phyloP scores from a whole-genome alignment of 345 rosid genomes.

The Mangifera indica region DNA sequence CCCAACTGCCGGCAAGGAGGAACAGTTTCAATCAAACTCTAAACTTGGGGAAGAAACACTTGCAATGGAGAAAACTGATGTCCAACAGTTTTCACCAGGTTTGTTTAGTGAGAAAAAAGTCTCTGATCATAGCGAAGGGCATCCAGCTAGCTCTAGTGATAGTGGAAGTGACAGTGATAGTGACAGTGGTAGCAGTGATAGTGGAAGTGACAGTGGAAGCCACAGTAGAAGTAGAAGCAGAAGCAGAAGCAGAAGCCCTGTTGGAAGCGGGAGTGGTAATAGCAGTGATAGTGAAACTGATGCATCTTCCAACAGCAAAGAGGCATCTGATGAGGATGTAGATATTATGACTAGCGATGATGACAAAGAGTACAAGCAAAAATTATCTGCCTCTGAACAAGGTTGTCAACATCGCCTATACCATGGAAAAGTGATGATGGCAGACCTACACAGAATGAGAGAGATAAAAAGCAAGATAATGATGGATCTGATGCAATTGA shows the following conservation, averaged over 20 bases:
- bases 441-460: constrained; percentile 34
- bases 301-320: constrained; percentile 81
- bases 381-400: constrained; percentile 42
- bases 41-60: constrained; percentile 41
- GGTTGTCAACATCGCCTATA: constrained; percentile 29
- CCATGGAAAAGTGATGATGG: constrained; percentile 28
- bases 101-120: constrained; percentile 57
- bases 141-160: constrained; percentile 73
- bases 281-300: constrained; percentile 95
- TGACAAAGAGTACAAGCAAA: constrained; percentile 56
- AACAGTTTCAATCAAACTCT: constrained; percentile 36
- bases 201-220: constrained; percentile 63
- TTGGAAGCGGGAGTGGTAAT: constrained; percentile 64
- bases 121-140: constrained; percentile 65
- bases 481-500: constrained; percentile 46
- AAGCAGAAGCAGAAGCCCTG: constrained; percentile 48
- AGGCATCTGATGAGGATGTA: constrained; percentile 91
- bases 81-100: constrained; percentile 58
- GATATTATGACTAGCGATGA: constrained; percentile 89
- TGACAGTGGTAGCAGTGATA: constrained; percentile 60
- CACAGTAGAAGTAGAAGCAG: constrained; percentile 49
- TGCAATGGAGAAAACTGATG: constrained; percentile 43
- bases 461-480: constrained; percentile 44
- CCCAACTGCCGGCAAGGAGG: constrained; percentile 33
- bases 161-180: constrained; percentile 79